A percentile compares a stretch with the other conserved stretches of the same genome.
These are phyloP conservation scores for Salvia rosmarinus DNA, from an alignment of 257 asterid genomes.

Conservation along the genomic window DNA sequence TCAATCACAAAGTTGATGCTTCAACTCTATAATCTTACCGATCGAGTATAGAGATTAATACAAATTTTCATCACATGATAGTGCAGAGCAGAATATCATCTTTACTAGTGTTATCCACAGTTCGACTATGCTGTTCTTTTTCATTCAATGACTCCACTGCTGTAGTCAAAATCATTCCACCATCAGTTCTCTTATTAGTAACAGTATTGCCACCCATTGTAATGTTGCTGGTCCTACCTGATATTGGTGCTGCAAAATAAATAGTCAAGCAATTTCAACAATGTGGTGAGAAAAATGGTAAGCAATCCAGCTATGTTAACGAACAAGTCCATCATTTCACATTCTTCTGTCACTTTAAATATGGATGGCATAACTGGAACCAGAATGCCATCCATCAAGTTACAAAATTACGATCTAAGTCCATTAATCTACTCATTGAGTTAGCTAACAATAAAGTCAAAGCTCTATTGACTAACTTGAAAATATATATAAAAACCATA, in stretches of 20 bases:
- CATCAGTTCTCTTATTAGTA: not conserved
- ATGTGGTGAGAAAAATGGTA: not conserved
- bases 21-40: too few relatives aligned
- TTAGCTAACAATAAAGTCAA: not conserved
- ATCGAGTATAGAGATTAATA: too few relatives aligned
- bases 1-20: too few relatives aligned
- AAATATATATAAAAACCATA: too few relatives aligned
- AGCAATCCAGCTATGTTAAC: constrained; percentile 8
- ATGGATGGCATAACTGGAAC: not conserved
- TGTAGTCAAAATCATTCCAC: constrained; percentile 21
- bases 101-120: constrained; percentile 48
- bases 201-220: not conserved
- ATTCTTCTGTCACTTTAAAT: not conserved
- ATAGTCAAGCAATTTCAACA: too few relatives aligned
- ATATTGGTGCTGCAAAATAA: constrained; percentile 48
- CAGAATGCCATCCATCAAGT: not conserved
- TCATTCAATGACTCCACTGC: constrained; percentile 51
- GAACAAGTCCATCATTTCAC: not conserved
- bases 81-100: constrained; percentile 53
- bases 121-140: constrained; percentile 53
- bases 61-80: too few relatives aligned
- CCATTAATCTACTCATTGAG: not conserved
- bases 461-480: not conserved
- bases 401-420: not conserved
- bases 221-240: constrained; percentile 35